A percentile compares a stretch with the other conserved stretches of the same genome.
Conservation (phyloP, 768 basidiomycete genomes). For the Pulveroboletus sp. region DNA sequence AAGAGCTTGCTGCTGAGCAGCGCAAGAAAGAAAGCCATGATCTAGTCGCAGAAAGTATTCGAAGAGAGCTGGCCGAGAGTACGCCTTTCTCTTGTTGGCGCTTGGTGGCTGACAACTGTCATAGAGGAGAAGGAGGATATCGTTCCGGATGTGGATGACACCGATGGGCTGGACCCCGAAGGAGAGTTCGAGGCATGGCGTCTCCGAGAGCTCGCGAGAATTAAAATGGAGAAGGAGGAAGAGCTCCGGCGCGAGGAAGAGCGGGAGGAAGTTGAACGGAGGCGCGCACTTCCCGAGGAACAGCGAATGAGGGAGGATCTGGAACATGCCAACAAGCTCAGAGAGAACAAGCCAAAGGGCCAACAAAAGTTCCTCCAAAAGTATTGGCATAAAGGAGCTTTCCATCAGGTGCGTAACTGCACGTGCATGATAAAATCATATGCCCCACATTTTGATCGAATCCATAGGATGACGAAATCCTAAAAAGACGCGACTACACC, state of each 20-base stretch:
- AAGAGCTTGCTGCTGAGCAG: slow-evolving; percentile 76
- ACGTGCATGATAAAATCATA: not conserved
- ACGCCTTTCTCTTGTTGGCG: slow-evolving; percentile 28
- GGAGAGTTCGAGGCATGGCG: slow-evolving; percentile 97
- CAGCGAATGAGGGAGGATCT: slow-evolving; percentile 90
- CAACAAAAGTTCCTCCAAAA: slow-evolving; percentile 94
- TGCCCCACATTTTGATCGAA: slow-evolving; percentile 12
- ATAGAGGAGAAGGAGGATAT: slow-evolving; percentile 87
- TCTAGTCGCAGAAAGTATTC: slow-evolving; percentile 92
- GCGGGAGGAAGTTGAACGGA: slow-evolving; percentile 85
- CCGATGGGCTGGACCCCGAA: slow-evolving; percentile 86
- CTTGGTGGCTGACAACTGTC: not conserved
- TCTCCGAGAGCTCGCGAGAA: slow-evolving; percentile 86
- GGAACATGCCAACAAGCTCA: slow-evolving; percentile 75
- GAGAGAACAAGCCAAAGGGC: slow-evolving; percentile 89
- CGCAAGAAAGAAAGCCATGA: slow-evolving; percentile 87
- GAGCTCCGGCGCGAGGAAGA: slow-evolving; percentile 79
- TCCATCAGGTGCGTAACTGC: slow-evolving; percentile 73
- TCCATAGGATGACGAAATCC: slow-evolving; percentile 80
- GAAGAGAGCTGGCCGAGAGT: slow-evolving; percentile 91
- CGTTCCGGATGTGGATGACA: slow-evolving; percentile 89
- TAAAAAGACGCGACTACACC: slow-evolving; percentile 80
- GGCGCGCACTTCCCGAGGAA: slow-evolving; percentile 91
- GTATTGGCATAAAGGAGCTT: slow-evolving; percentile 99
- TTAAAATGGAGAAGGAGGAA: slow-evolving; percentile 93